A percentile compares a stretch with the other conserved stretches of the same genome.
Evolutionary conservation across 805 yeast species (phyloP).

Genomic region (Hanseniaspora nectarophila): DNA sequence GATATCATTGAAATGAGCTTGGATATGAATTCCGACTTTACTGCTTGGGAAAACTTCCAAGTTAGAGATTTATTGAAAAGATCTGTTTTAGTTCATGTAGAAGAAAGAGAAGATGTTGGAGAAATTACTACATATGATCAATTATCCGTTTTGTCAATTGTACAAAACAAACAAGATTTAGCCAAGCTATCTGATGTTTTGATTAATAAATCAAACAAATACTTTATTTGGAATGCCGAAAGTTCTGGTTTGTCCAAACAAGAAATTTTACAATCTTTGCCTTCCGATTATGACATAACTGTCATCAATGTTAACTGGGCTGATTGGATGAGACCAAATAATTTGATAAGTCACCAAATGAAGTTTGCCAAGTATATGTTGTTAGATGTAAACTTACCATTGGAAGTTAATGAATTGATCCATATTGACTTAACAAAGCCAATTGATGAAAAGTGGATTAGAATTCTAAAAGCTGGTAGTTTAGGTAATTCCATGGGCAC

Average conservation of each 20-base stretch:
- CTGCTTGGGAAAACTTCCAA: slow-evolving; percentile 18
- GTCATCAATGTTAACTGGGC: slow-evolving; percentile 90
- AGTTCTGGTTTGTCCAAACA: not conserved
- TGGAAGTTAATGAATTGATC: slow-evolving; percentile 56
- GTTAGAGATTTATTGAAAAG: slow-evolving; percentile 17
- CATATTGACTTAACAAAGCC: slow-evolving; percentile 75
- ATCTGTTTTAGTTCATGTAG: slow-evolving; percentile 15
- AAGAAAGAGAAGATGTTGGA: slow-evolving; percentile 18
- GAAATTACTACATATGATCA: not conserved
- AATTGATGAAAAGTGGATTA: slow-evolving; percentile 46
- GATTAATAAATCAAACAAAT: slow-evolving; percentile 52
- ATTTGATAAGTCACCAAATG: slow-evolving; percentile 63
- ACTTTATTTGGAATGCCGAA: slow-evolving; percentile 1
- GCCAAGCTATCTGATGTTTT: slow-evolving; percentile 65
- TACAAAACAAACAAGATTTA: not conserved
- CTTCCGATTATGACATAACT: slow-evolving; percentile 46
- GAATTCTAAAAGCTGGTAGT: not conserved
- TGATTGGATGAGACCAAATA: slow-evolving; percentile 66
- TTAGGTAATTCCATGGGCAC: not conserved
- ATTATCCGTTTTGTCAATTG: not conserved
- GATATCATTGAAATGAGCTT: slow-evolving; percentile 20
- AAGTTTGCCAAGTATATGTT: slow-evolving; percentile 86
- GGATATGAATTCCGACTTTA: slow-evolving; percentile 23
- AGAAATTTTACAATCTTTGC: not conserved
- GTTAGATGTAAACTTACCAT: slow-evolving; percentile 79